Base-by-base conservation (phyloP, 208 protist genomes). In the Strigomonas culicis region DNA sequence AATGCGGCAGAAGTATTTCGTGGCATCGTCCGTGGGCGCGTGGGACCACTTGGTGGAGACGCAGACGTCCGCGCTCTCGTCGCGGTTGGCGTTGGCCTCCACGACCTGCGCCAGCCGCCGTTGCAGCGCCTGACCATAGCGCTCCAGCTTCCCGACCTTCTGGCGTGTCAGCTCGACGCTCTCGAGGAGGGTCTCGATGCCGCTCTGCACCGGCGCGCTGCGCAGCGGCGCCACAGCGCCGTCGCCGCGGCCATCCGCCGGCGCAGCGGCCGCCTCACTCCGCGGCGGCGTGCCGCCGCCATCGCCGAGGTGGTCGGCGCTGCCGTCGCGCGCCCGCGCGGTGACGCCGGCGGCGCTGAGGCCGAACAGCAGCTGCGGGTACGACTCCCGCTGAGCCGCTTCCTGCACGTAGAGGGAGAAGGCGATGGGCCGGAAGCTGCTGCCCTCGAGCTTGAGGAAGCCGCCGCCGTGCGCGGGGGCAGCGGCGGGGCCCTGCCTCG, bases 371-470 rank as follows among this genome's bases (percentile, higher is more conserved):
- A 6, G 15, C 25, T 2, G 50, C 27, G 4, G 32, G 50, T 4
- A 56, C 24, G 8, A 6, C 22, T 11, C 4, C 17, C 24, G 50
- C 27, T 25, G 11, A 15, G 50, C 50, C 24, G 19, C 24, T 15
- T 31, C 49, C 59, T 25, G 59, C 4, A n/a, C 41, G 22, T 34
- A 49, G 41, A 39, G 49, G 49, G 49, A 55, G 24, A 55, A 55
- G 49, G 27, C 49, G 27, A 62, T 24, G 30, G 34, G 15, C 15
- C 57, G 24, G 6, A 49, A 32, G 17, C 19, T 13, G 15, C 10
- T 22, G 57, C 15, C 36, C 22, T 41, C 31, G 19, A 36, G 21
- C 6, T 25, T 10, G 53, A 59, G 25, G 30, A 36, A 28, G 53
- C 6, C n/a, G 53, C 15, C 13, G 53, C 22, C 11, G 24, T 36